A percentile compares a stretch with the other conserved stretches of the same genome.
Conservation (phyloP, 2,329 filamentous ascomycete species). For the Lecanicillium sp. region DNA sequence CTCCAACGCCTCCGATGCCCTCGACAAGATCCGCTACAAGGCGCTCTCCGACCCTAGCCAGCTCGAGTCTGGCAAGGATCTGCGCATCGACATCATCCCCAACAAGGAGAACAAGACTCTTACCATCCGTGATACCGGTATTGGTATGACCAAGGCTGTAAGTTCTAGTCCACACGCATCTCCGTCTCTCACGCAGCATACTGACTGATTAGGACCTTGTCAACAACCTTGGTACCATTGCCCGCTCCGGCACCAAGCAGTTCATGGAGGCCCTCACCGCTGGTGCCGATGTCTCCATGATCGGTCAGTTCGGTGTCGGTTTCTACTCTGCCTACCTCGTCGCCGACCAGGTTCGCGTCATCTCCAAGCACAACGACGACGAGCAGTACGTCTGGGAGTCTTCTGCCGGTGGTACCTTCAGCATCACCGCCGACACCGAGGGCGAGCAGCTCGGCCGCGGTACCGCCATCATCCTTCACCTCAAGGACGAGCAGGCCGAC, state of each 20-base stretch:
- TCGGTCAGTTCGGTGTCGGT: conserved; percentile 99
- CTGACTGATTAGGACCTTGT: conserved; percentile 69
- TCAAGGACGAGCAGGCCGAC: conserved; percentile 98
- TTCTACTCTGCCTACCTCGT: conserved; percentile 99
- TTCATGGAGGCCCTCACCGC: conserved; percentile 99
- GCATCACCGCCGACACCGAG: conserved; percentile 81
- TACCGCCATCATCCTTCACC: conserved; percentile 95
- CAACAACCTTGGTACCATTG: conserved; percentile 99
- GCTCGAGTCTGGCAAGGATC: conserved; percentile 95
- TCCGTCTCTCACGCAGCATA: conserved; percentile 27
- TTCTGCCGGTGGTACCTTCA: conserved; percentile 94
- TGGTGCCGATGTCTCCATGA: conserved; percentile 99
- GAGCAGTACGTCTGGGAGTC: conserved; percentile 99
- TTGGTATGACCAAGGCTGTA: conserved; percentile 99
- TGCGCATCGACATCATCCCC: conserved; percentile 98
- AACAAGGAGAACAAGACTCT: conserved; percentile 97
- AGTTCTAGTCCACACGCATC: conserved; percentile 35
- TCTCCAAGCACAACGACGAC: conserved; percentile 99
- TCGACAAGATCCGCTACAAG: conserved; percentile 99
- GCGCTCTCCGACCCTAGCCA: conserved; percentile 93
- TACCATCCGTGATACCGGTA: conserved; percentile 95
- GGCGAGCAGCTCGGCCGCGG: conserved; percentile 87
- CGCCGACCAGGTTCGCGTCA: conserved; percentile 88
- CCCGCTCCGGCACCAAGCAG: conserved; percentile 98
- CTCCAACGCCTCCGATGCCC: conserved; percentile 96